phyloP scores from a whole-genome alignment of 2,329 filamentous ascomycete genomes.

The Aspergillus brasiliensis region DNA sequence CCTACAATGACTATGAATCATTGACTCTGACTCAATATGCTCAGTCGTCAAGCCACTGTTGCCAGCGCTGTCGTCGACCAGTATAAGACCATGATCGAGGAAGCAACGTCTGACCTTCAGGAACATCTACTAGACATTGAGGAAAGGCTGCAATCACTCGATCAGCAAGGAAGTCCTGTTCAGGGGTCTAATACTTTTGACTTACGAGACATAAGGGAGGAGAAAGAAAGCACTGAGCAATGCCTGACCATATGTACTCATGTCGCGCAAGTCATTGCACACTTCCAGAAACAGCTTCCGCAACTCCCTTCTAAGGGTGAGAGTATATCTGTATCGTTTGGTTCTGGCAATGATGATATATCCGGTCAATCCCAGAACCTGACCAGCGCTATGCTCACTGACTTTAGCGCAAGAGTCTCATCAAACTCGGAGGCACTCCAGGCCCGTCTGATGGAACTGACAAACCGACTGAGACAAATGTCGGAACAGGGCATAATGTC shows the following conservation, averaged over 20 bases:
- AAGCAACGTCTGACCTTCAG: conserved; percentile 38
- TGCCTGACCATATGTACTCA: conserved; percentile 39
- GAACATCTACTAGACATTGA: conserved; percentile 35
- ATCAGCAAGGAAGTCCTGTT: not conserved
- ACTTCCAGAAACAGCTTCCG: conserved; percentile 19
- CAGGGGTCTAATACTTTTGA: not conserved
- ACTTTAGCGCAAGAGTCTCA: conserved; percentile 24
- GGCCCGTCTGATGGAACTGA: conserved; percentile 24
- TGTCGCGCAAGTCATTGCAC: conserved; percentile 35
- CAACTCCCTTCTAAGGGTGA: not conserved
- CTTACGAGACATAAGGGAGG: conserved; percentile 30
- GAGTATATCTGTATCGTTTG: not conserved
- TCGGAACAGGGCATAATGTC: conserved; percentile 9
- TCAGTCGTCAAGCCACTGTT: conserved; percentile 22
- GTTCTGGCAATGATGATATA: not conserved
- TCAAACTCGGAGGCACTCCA: conserved; percentile 24
- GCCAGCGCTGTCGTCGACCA: conserved; percentile 28
- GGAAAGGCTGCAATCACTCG: conserved; percentile 27
- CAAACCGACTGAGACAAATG: conserved; percentile 19
- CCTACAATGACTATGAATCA: not conserved
- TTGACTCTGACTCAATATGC: not conserved
- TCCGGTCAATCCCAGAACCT: not conserved
- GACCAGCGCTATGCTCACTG: conserved; percentile 6
- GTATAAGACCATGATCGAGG: conserved; percentile 37
- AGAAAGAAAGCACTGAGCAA: conserved; percentile 37